These are phyloP conservation scores for Trypanosoma scelopori DNA, from an alignment of 208 protist species.

Conservation along the genomic window DNA sequence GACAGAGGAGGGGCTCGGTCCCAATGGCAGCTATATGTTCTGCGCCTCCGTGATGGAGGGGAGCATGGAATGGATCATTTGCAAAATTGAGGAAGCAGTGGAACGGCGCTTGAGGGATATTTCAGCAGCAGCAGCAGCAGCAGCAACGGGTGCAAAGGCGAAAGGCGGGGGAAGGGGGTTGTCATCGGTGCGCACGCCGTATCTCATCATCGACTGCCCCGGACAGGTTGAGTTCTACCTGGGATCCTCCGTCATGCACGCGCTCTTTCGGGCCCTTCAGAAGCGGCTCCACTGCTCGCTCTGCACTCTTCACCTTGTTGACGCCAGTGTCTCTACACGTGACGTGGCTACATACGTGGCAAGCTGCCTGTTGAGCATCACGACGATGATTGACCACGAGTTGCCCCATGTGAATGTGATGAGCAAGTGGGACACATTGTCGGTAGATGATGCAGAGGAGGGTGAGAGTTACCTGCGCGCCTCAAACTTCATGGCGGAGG, in stretches of 20 bases:
- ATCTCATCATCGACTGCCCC: slow-evolving; percentile 97
- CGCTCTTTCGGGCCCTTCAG: slow-evolving; percentile 74
- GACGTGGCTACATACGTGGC: slow-evolving; percentile 96
- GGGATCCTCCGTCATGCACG: slow-evolving; percentile 88
- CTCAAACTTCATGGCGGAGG: slow-evolving; percentile 59
- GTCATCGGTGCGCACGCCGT: slow-evolving; percentile 46
- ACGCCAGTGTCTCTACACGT: slow-evolving; percentile 92
- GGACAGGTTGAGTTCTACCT: slow-evolving; percentile 99
- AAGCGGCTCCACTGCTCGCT: slow-evolving; percentile 72
- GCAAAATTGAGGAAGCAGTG: slow-evolving; percentile 58
- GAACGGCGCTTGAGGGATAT: slow-evolving; percentile 64
- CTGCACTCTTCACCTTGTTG: slow-evolving; percentile 94
- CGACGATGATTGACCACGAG: slow-evolving; percentile 96
- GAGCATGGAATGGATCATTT: slow-evolving; percentile 72
- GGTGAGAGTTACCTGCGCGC: slow-evolving; percentile 63
- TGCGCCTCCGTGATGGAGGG: slow-evolving; percentile 95
- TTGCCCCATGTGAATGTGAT: slow-evolving; percentile 97
- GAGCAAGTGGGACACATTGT: slow-evolving; percentile 96
- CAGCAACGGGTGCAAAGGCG: neutral
- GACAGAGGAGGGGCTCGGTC: slow-evolving; percentile 93
- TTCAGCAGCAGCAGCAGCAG: slow-evolving; percentile 7
- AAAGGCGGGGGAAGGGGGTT: slow-evolving; percentile 11
- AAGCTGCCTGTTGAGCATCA: slow-evolving; percentile 92
- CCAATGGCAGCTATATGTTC: slow-evolving; percentile 98
- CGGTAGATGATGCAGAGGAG: slow-evolving; percentile 69